Evolutionary conservation across 441 rosid species (phyloP), one percentile per base, ranked within the genome.

Genomic region (Croton laevigatus): DNA sequence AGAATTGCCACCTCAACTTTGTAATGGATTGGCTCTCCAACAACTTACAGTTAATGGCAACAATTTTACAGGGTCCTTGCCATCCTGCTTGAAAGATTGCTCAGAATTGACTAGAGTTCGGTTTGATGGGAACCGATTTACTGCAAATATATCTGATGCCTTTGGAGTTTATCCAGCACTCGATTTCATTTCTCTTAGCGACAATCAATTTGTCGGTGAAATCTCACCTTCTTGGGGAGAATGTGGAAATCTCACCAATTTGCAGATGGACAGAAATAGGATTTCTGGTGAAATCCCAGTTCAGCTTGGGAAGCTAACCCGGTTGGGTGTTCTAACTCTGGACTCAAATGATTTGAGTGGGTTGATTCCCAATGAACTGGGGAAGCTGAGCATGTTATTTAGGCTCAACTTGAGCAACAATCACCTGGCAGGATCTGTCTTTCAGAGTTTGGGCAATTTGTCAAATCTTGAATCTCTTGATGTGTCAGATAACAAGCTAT

Each of bases 201-300:
- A 69, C 58, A 89, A 89, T 72, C 84, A 66, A 45, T 81, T 89
- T 36, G 62, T 59, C 22, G 93, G 96, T 54, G 64, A 78, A 70
- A 78, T 88, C 55, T 89, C 91, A 0, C 59, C 81, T 14, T 37
- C 37, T 12, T 88, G 96, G 95, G 95, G 95, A 34, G 78, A 81
- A 65, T 89, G 92, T 74, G 44, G 23, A 17, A 85, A 78, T 63
- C 87, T 89, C 71, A 76, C 84, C n/a, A 81, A 72, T 70, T 76
- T 88, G 72, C 73, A 72, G 77, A 74, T 88, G 72, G 89, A 81
- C 16, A 69, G 78, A 65, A 89, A 88, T 65, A 81, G 77, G 69
- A 80, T 89, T 68, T 77, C 85, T 4, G 89, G 93, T 48, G 38
- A 51, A 63, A 82, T 89, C 49, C 92, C 90, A 1, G 59, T 75